These are phyloP conservation scores for Malassezia brasiliensis DNA, from an alignment of 1,284 basidiomycete genomes.

Conservation along the genomic window DNA sequence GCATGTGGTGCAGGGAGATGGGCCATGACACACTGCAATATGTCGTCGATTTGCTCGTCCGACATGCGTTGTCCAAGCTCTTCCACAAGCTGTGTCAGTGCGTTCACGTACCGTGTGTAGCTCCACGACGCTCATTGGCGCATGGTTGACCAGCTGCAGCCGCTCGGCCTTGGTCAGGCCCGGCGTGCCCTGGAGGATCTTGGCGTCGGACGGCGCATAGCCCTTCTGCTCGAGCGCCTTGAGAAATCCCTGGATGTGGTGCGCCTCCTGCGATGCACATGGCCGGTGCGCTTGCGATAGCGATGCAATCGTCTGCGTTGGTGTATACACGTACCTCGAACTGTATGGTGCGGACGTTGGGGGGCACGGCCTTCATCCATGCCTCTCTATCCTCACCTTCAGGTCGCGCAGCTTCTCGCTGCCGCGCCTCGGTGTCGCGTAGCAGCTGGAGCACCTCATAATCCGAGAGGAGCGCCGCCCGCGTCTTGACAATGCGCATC, in stretches of 20 bases:
- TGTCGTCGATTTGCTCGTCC: constrained; percentile 16
- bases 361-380: constrained; percentile 38
- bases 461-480: constrained; percentile 72
- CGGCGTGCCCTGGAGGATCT: constrained; percentile 49
- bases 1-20: constrained; percentile 6
- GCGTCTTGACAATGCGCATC: constrained; percentile 64
- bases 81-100: constrained; percentile 57
- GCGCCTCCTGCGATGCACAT: constrained; percentile 59
- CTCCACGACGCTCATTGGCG: constrained; percentile 69
- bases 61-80: constrained; percentile 51
- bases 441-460: constrained; percentile 74
- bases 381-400: constrained; percentile 21
- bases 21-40: constrained; percentile 7
- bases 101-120: constrained; percentile 77
- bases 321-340: constrained; percentile 60
- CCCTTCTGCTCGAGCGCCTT: constrained; percentile 52
- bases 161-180: constrained; percentile 81
- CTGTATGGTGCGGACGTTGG: constrained; percentile 77
- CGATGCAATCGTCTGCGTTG: constrained; percentile 64
- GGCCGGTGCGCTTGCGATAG: constrained; percentile 65
- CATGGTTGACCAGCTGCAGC: constrained; percentile 77
- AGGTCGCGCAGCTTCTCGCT: constrained; percentile 56
- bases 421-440: constrained; percentile 64
- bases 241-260: constrained; percentile 61
- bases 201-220: constrained; percentile 23